Conservation (phyloP, 768 basidiomycete species). For the Podaxis pistillaris region DNA sequence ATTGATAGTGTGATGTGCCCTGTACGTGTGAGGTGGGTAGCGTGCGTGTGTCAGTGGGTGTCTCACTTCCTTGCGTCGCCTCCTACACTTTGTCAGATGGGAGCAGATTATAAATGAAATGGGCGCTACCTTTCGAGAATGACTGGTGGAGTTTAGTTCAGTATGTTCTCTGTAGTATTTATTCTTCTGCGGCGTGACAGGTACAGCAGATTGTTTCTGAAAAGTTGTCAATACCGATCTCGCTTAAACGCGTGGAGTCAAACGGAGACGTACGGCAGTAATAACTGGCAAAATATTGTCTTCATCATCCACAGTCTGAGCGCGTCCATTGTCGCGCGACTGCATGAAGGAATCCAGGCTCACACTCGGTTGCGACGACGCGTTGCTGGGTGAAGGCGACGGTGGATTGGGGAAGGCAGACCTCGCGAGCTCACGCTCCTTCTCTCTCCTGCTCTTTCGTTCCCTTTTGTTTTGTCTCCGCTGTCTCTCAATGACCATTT, state of each 20-base stretch:
- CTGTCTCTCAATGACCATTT: constrained; percentile 73
- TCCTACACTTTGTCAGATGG: constrained; percentile 23
- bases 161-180: constrained; percentile 63
- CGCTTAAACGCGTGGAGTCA: constrained; percentile 28
- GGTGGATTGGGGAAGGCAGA: constrained; percentile 34
- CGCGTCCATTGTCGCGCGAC: constrained; percentile 54
- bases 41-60: constrained; percentile 42
- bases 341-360: constrained; percentile 50
- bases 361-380: constrained; percentile 40
- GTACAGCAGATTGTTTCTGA: constrained; percentile 22
- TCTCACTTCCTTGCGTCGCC: constrained; percentile 37
- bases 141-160: constrained; percentile 28
- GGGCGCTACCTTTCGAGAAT: constrained; percentile 28
- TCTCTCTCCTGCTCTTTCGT: constrained; percentile 44
- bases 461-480: constrained; percentile 56
- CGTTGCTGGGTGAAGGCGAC: constrained; percentile 53
- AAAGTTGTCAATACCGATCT: not conserved
- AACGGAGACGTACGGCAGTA: constrained; percentile 14
- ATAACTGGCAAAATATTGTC: constrained; percentile 1
- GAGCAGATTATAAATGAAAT: constrained; percentile 19
- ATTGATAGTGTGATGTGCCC: constrained; percentile 33
- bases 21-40: constrained; percentile 26
- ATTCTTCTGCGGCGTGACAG: constrained; percentile 57
- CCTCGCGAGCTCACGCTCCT: constrained; percentile 44
- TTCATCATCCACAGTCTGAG: constrained; percentile 19